These are phyloP conservation scores for Globisporangium nagaii DNA, from an alignment of 352 stramenopile genomes.

Conservation along the genomic window DNA sequence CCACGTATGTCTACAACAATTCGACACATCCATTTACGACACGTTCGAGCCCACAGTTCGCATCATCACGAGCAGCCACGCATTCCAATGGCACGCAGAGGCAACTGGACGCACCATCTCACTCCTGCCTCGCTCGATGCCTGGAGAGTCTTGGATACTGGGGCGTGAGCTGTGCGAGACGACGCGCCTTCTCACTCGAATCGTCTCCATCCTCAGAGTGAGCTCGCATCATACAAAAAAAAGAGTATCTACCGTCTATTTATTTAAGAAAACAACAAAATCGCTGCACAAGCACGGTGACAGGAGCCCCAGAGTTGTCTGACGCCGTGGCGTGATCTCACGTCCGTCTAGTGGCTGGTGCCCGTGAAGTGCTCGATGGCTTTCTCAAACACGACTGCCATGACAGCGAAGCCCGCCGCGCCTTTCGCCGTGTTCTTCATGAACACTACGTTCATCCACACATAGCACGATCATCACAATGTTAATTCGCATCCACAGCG, in stretches of 20 bases:
- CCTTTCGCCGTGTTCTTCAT: constrained; percentile 69
- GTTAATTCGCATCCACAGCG: background rate
- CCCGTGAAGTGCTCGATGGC: constrained; percentile 57
- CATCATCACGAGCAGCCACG: background rate
- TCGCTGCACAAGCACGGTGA: too few relatives aligned
- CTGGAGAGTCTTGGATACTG: background rate
- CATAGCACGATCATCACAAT: constrained; percentile 6
- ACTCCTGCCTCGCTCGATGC: background rate
- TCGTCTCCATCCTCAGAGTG: background rate
- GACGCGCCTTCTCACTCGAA: background rate
- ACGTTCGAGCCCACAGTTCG: too few relatives aligned
- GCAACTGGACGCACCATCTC: background rate
- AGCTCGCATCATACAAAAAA: too few relatives aligned
- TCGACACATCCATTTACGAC: too few relatives aligned
- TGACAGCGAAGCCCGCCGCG: constrained; percentile 68
- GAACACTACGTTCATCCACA: constrained; percentile 32
- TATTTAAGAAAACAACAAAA: background rate
- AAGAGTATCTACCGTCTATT: background rate
- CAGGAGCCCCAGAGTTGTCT: too few relatives aligned
- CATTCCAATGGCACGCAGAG: background rate
- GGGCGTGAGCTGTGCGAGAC: too few relatives aligned
- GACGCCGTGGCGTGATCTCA: too few relatives aligned
- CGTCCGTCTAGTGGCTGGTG: constrained; percentile 15
- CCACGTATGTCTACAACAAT: constrained; percentile 27
- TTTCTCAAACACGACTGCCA: constrained; percentile 86